phyloP scores from a whole-genome alignment of 2,329 filamentous ascomycete genomes.

The Venturia nashicola region DNA sequence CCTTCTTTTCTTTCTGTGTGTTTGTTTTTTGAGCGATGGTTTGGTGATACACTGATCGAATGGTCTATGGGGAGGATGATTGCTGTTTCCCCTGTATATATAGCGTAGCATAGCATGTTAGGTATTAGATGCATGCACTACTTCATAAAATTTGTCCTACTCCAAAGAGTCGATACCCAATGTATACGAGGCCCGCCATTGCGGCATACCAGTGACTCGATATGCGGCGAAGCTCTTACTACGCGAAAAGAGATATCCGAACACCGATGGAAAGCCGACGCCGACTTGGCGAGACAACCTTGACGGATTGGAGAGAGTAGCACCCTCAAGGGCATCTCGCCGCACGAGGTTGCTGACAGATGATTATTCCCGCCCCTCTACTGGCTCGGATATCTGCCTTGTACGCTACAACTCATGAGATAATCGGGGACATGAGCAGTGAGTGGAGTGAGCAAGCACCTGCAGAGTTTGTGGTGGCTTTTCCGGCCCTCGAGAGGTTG shows the following conservation, averaged over 20 bases:
- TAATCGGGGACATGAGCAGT: not conserved
- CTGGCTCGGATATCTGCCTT: not conserved
- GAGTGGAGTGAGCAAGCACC: not conserved
- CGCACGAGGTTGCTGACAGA: not conserved
- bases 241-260: not conserved
- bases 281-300: not conserved
- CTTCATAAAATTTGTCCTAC: not conserved
- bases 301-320: too few relatives aligned
- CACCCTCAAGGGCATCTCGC: not conserved
- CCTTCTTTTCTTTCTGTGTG: not conserved
- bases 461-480: not conserved
- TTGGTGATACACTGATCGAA: not conserved
- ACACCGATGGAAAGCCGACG: not conserved
- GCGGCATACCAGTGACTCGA: not conserved
- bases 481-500: not conserved
- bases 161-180: not conserved
- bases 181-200: not conserved
- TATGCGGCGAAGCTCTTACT: not conserved
- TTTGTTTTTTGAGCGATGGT: not conserved
- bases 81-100: not conserved
- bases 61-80: not conserved
- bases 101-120: not conserved
- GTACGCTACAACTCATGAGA: not conserved
- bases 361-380: not conserved
- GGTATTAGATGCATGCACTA: not conserved